Conservation (phyloP, 148 eudicot species). For the Simmondsia chinensis region DNA sequence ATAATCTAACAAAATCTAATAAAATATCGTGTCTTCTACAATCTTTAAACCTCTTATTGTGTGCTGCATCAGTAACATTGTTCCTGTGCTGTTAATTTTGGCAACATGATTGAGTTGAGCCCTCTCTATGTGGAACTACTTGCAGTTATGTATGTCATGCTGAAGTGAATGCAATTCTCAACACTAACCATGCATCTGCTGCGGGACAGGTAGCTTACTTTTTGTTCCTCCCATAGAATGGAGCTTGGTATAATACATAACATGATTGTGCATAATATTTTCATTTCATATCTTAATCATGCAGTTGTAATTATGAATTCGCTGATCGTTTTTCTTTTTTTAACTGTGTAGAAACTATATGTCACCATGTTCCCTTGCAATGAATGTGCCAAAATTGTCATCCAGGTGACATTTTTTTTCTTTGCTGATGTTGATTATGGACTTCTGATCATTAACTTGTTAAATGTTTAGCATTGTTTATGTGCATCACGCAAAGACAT, state of each 20-base stretch:
- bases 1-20: too few species aligned
- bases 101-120: neutral
- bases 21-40: too few species aligned
- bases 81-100: neutral
- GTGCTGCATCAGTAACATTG: neutral
- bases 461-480: neutral
- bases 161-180: slow-evolving; percentile 91
- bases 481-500: neutral
- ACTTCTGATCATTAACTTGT: neutral
- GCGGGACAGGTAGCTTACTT: slow-evolving; percentile 63
- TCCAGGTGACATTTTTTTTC: slow-evolving; percentile 47
- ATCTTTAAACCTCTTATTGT: too few species aligned
- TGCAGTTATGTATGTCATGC: slow-evolving; percentile 93
- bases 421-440: neutral
- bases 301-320: neutral
- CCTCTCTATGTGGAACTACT: neutral
- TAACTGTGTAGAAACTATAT: slow-evolving; percentile 65
- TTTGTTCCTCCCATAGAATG: neutral
- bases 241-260: neutral
- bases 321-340: neutral
- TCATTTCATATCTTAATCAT: neutral
- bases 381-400: slow-evolving; percentile 88
- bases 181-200: slow-evolving; percentile 94
- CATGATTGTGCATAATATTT: neutral
- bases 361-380: slow-evolving; percentile 98